Base-by-base conservation (phyloP, 2,329 filamentous ascomycete genomes). In the Fusarium domesticum region DNA sequence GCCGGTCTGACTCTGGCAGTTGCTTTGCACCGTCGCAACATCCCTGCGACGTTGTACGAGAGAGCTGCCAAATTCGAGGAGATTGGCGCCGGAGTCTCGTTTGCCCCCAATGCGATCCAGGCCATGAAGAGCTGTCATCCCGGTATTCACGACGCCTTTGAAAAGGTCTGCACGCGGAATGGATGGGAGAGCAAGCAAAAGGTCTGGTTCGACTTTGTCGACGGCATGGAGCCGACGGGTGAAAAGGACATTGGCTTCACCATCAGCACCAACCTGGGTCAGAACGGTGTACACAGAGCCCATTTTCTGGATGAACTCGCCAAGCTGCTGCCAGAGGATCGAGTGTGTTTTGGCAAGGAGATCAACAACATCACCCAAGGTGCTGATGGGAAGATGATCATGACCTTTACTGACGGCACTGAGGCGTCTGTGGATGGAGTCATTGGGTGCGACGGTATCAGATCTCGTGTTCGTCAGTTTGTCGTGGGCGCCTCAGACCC, bases 391-490 rank as follows among this genome's bases (percentile, higher is more conserved):
- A 59, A 58, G 28, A 45, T 64, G 3, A 41, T 48, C 2, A 53
- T 73, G 35, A 53, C 20, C n/a, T 74, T 74, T 39, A 48, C 58
- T 0, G 72, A 74, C 31, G 70, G 70, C 1, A 65, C 66, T 0
- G 64, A 60, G 1, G 68, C 64, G 3, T 50, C 59, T 6, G 66
- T 70, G 4, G 67, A 70, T 18, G 68, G 62, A 0, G 42, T 83
- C 0, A 66, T 86, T 35, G 82, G 79, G 0, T 83, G 80, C 51
- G 83, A 86, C 59, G 83, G 83, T 0, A 83, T 85, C 56, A 84
- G 84, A 59, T 80, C 76, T 7, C 65, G 67, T 14, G 71, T 76
- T 1, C 64, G 80, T 2, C 58, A 72, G 20, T 57, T 77, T 6
- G 61, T 84, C 7, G 63, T 81, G 0, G 75, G 74, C 0, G 55